Evolutionary conservation across 257 asterid species (phyloP).

Genomic region (Haberlea rhodopensis): DNA sequence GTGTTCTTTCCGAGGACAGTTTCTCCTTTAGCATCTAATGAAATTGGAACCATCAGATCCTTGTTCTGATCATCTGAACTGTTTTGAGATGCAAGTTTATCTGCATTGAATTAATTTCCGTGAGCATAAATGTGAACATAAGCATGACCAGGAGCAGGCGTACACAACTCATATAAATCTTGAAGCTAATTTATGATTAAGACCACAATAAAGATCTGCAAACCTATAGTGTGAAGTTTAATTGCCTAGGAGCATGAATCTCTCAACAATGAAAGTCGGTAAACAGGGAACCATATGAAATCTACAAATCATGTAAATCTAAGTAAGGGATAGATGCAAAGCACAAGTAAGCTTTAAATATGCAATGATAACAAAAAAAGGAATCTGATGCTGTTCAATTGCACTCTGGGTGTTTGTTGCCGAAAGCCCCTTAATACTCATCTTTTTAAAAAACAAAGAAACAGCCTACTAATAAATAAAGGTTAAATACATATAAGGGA

Average conservation of each 20-base stretch:
- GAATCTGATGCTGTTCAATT: background rate
- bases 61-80: conserved; percentile 30
- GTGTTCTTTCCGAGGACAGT: conserved; percentile 41
- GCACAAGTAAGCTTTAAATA: conserved; percentile 20
- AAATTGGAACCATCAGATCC: conserved; percentile 56
- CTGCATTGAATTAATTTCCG: conserved; percentile 32
- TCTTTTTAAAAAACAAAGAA: conserved; percentile 9
- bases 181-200: conserved; percentile 2
- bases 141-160: conserved; percentile 7
- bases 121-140: background rate
- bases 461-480: background rate
- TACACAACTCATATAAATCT: conserved; percentile 12
- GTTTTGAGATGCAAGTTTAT: conserved; percentile 43
- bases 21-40: conserved; percentile 44
- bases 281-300: conserved; percentile 77
- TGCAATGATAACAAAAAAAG: conserved; percentile 8
- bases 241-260: conserved; percentile 49
- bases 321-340: conserved; percentile 17
- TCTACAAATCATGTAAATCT: conserved; percentile 37
- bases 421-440: background rate
- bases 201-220: conserved; percentile 22
- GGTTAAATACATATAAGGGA: conserved; percentile 13
- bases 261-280: conserved; percentile 56
- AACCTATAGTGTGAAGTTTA: conserved; percentile 67
- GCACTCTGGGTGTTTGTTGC: conserved; percentile 12